Evolutionary conservation across 306 rosid species (phyloP).

Genomic region (Prunus kanzakura): DNA sequence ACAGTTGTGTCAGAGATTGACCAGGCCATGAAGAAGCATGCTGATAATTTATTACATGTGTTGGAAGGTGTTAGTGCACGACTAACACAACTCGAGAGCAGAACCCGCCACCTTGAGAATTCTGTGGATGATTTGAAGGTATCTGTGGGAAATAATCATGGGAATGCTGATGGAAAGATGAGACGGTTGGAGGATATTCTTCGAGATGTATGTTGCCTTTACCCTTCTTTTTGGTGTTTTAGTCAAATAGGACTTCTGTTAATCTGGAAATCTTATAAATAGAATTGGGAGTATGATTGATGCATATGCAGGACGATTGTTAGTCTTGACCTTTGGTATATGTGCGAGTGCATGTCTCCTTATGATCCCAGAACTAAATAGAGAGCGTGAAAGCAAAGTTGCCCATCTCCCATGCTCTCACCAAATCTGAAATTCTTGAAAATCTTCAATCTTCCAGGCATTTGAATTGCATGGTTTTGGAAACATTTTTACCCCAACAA

Average conservation of each 20-base stretch:
- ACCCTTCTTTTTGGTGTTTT: conserved; percentile 14
- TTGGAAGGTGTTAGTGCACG: conserved; percentile 82
- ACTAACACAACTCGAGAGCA: conserved; percentile 72
- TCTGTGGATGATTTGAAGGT: conserved; percentile 76
- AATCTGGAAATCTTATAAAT: neutral
- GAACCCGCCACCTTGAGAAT: conserved; percentile 68
- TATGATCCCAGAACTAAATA: neutral
- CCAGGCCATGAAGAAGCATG: conserved; percentile 63
- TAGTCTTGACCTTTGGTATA: neutral
- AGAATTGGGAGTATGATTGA: neutral
- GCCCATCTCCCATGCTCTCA: neutral
- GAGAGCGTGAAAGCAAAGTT: neutral
- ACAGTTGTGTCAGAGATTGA: conserved; percentile 70
- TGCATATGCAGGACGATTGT: neutral
- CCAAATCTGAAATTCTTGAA: neutral
- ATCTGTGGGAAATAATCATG: conserved; percentile 71
- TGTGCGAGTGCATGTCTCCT: neutral
- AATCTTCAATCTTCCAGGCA: neutral
- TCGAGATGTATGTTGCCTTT: conserved; percentile 54
- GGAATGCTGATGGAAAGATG: conserved; percentile 75
- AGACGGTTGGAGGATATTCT: conserved; percentile 80
- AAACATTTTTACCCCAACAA: neutral
- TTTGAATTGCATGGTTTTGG: neutral
- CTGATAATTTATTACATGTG: conserved; percentile 63
- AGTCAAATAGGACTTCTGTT: neutral